Base-by-base conservation (phyloP, 2,329 filamentous ascomycete genomes). In the Berkeleyomyces basicola region DNA sequence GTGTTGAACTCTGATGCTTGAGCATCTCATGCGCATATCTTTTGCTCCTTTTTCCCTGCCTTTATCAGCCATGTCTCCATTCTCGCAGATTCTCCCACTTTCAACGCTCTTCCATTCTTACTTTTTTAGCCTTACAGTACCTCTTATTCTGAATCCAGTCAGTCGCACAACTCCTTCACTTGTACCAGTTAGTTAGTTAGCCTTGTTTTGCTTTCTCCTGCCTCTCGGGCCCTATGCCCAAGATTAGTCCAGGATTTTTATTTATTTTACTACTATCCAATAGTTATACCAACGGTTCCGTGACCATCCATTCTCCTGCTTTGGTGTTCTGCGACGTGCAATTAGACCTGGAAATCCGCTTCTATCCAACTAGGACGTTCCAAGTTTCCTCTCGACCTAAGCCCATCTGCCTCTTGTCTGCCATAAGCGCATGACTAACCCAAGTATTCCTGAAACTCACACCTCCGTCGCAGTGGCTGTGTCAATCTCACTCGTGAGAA, bases 131-230 rank as follows among this genome's bases (percentile, higher is more conserved):
- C 16, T 57, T 36, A n/a, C 43, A 16, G 36, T 46, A 23, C 37
- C 58, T 23, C 42, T 59, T 59, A 10, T 59, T 46, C 58, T 59
- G 58, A 59, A 59, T 59, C 42, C 58, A 59, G 42, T 46, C 42
- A 59, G 58, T 23, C 16, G 14, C 58, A 46, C 31, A n/a, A 23
- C 23, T 23, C 23, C 23, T 23, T 23, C 42, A 44, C 31, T 10
- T 23, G 33, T 31, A 16, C 11, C 44, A 7, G 40, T 31, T 31
- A 7, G 40, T 31, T 31, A 7, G 16, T 36, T 44, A 23, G 11
- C 37, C 31, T 55, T 61, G 40, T 10, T 36, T 33, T 16, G 16
- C 14, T 51, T 51, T 44, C 40, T 61, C 10, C 58, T 44, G 11
- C 43, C 23, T 33, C 14, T 46, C 31, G 14, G 10, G 4, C 31